Conservation (phyloP, 768 basidiomycete species). For the Leccinum truebloodii region DNA sequence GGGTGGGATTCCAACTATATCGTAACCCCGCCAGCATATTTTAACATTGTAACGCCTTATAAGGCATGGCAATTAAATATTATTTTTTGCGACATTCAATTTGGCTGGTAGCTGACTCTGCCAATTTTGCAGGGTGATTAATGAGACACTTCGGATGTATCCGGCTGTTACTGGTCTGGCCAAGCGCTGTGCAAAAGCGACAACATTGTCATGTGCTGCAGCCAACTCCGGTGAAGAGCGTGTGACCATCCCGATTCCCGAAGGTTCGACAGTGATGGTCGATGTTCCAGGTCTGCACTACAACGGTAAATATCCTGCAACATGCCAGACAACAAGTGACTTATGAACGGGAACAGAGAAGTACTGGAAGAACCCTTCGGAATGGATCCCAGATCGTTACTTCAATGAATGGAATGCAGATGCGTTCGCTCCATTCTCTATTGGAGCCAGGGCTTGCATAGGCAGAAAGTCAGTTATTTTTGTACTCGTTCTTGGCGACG, state of each 20-base stretch:
- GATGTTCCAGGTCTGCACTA: not conserved
- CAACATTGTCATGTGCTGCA: not conserved
- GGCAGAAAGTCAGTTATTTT: not conserved
- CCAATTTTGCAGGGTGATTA: not conserved
- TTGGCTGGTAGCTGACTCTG: not conserved
- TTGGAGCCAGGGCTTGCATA: conserved; percentile 2
- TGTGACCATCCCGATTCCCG: not conserved
- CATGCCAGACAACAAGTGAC: not conserved
- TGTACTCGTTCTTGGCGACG: too few species aligned
- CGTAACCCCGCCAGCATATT: too few species aligned
- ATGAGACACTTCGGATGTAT: not conserved
- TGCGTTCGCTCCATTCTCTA: not conserved
- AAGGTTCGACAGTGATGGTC: not conserved
- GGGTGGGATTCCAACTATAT: too few species aligned
- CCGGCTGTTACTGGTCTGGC: not conserved
- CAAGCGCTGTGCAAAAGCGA: not conserved
- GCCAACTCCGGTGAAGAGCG: not conserved
- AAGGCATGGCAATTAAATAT: too few species aligned
- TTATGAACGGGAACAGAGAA: not conserved
- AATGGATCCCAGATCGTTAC: conserved; percentile 1
- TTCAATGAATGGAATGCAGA: not conserved
- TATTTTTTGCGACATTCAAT: not conserved
- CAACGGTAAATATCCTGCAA: not conserved
- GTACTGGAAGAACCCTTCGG: not conserved
- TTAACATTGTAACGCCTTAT: too few species aligned